Conservation (phyloP, 495 filamentous ascomycete species). For the Podospora fimiseda region DNA sequence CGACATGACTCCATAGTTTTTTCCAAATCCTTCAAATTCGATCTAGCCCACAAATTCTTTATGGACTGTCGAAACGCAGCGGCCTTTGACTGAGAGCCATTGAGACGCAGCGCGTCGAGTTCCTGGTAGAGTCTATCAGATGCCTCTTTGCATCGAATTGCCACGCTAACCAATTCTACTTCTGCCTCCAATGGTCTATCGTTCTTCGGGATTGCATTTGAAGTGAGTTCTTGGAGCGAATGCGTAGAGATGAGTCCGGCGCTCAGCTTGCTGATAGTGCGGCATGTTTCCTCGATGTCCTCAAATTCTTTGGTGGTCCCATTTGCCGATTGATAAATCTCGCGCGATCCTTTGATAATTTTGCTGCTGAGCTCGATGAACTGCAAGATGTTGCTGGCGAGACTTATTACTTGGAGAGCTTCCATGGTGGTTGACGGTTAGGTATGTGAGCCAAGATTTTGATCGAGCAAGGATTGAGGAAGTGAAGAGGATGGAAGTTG, state of each 20-base stretch:
- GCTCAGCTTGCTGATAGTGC: background rate
- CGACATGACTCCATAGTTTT: background rate
- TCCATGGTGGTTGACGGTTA: too few relatives aligned
- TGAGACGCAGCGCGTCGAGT: background rate
- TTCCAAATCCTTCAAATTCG: background rate
- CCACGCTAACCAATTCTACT: background rate
- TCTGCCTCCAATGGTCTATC: background rate
- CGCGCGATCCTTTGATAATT: background rate
- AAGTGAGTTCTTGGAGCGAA: background rate
- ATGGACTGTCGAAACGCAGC: background rate
- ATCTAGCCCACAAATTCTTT: background rate
- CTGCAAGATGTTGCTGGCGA: background rate
- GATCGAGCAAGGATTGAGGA: too few relatives aligned
- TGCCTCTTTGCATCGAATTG: background rate
- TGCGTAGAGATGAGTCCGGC: background rate
- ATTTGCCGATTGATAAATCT: background rate
- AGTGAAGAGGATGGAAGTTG: too few relatives aligned
- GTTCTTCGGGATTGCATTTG: background rate
- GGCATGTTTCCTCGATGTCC: background rate
- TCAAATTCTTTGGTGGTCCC: background rate
- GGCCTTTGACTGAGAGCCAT: background rate
- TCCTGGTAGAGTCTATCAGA: background rate
- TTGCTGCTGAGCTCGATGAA: background rate
- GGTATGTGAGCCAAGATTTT: too few relatives aligned
- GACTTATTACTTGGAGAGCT: background rate